phyloP scores from a whole-genome alignment of 306 rosid genomes.

The Casuarina cunninghamiana region DNA sequence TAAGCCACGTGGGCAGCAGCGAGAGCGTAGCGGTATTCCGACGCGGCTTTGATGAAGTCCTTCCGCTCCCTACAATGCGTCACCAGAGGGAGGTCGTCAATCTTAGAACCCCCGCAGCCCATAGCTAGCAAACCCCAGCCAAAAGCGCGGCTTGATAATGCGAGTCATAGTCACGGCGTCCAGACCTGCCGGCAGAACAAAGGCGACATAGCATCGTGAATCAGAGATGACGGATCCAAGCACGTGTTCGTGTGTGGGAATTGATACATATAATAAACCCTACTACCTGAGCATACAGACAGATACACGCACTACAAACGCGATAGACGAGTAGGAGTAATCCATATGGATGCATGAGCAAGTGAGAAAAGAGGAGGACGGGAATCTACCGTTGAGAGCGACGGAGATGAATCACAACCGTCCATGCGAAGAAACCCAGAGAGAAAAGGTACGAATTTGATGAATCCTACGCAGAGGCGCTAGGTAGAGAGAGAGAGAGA shows the following conservation, averaged over 20 bases:
- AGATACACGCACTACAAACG: conserved; percentile 9
- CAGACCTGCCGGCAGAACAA: conserved; percentile 41
- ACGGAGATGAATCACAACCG: conserved; percentile 38
- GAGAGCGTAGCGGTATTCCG: conserved; percentile 77
- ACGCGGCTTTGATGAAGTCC: conserved; percentile 67
- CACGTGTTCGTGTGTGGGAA: neutral
- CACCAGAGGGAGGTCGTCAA: conserved; percentile 80
- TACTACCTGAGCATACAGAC: neutral
- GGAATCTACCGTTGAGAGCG: conserved; percentile 59
- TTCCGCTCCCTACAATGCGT: conserved; percentile 74
- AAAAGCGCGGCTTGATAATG: neutral
- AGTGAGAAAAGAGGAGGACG: conserved; percentile 21
- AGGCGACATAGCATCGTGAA: conserved; percentile 37
- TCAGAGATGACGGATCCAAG: conserved; percentile 25
- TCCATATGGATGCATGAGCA: conserved; percentile 30
- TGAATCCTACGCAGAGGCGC: neutral
- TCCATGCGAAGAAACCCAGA: conserved; percentile 36
- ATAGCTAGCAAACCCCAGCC: conserved; percentile 27
- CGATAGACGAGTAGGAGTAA: neutral
- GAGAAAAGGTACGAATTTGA: conserved; percentile 7
- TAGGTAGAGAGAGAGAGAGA: neutral
- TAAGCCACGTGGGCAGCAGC: conserved; percentile 90
- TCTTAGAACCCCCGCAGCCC: conserved; percentile 95
- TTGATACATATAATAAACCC: conserved; percentile 6
- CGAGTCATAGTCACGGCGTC: conserved; percentile 31